Evolutionary conservation across 768 basidiomycete species (phyloP), one percentile per base, ranked within the genome.

Genomic region (Candolleomyces efflorescens): DNA sequence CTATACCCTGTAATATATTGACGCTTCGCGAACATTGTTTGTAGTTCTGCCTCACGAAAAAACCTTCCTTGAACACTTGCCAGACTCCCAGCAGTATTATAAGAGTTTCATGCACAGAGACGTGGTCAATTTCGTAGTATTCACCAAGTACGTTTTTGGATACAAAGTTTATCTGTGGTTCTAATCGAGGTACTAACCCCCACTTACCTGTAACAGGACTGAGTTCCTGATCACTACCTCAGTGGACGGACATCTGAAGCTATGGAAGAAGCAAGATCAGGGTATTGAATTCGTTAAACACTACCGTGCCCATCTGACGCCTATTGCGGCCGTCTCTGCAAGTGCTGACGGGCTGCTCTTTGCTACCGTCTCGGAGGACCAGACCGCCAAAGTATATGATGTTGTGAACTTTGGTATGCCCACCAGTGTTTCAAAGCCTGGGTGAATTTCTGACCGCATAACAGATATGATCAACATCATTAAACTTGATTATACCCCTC

Each of bases 41-140:
- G 13, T 60, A 98, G 94, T 96, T 44, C 82, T 98, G 6, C 94
- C 90, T 0, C 94, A 98, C 70, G 97, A 98, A 77, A 82, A 85
- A 63, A 78, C 98, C 17, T 98, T 91, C 75, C 80, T 99, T 46
- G 92, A 94, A 39, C 92, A 96, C 73, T 76, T 99, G 18, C 97
- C 97, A 1, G 84, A 84, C 63, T 83, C 93, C 54, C 92, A 98
- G 71, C 86, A 97, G 63, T 99, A 99, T 75, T 89, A 86, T 77
- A 94, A 95, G 75, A 94, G 91, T 59, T 98, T 98, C 74, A 98
- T 99, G 97, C 97, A 99, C 71, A 78, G 94, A 51, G 96, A 98
- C 62, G 82, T 85, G 37, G 79, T 98, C 60, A 96, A 94, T 67
- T 95, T 91, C 63, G 86, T 85, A 39, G 84, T 90, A 22, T 86